Evolutionary conservation across 2,329 filamentous ascomycete genomes (phyloP).

Genomic region (Fusarium nanum): DNA sequence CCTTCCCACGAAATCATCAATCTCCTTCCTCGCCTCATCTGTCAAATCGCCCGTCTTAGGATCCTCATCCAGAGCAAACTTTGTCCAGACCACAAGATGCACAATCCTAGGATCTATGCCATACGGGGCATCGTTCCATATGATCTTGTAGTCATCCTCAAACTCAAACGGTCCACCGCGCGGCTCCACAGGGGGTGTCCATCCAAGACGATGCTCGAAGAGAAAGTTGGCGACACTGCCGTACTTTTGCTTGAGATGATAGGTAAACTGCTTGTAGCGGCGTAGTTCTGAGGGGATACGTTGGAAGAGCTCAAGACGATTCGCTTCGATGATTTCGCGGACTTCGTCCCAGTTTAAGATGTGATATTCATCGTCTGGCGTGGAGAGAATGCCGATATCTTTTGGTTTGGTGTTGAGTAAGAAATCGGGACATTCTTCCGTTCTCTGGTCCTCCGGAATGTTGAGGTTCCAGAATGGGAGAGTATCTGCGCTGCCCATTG

Average conservation of each 20-base stretch:
- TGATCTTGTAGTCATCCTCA: constrained; percentile 73
- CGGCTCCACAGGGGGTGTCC: constrained; percentile 63
- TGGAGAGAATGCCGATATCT: constrained; percentile 76
- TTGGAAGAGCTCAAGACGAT: constrained; percentile 81
- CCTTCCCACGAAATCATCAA: constrained; percentile 76
- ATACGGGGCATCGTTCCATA: constrained; percentile 96
- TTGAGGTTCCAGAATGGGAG: constrained; percentile 87
- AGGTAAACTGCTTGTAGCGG: constrained; percentile 79
- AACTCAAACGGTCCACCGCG: constrained; percentile 56
- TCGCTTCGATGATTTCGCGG: constrained; percentile 68
- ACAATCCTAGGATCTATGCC: constrained; percentile 81
- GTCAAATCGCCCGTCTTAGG: constrained; percentile 73
- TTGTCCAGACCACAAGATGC: constrained; percentile 93
- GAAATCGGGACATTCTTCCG: constrained; percentile 76
- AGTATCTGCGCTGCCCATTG: constrained; percentile 53
- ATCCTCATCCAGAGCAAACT: constrained; percentile 82
- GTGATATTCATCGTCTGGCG: constrained; percentile 73
- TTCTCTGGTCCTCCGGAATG: constrained; percentile 71
- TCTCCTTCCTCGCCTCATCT: constrained; percentile 68
- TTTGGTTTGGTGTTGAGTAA: constrained; percentile 73
- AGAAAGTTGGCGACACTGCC: constrained; percentile 85
- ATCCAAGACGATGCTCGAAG: constrained; percentile 74
- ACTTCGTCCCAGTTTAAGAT: constrained; percentile 77
- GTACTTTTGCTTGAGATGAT: constrained; percentile 71
- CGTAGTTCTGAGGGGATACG: constrained; percentile 81